phyloP scores from a whole-genome alignment of 768 basidiomycete species.

The Trametes cinnabarina region DNA sequence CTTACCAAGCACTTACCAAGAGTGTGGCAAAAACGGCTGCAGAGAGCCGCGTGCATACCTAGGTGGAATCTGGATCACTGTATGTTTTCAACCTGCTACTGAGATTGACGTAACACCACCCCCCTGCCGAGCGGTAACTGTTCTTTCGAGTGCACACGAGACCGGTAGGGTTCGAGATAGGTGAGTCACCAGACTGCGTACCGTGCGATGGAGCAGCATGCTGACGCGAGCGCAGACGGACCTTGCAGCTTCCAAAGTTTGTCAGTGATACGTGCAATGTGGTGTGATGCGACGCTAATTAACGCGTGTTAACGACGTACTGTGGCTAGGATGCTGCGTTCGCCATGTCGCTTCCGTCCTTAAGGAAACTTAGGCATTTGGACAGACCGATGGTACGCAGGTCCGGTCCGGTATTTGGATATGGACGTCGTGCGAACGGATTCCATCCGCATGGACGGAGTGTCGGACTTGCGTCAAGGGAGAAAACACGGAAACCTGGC shows the following conservation, averaged over 20 bases:
- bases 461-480: conserved; percentile 1
- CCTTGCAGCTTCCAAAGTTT: conserved; percentile 7
- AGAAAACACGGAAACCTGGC: neutral
- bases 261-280: conserved; percentile 1
- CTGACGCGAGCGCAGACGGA: neutral
- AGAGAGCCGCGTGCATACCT: conserved; percentile 3
- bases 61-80: neutral
- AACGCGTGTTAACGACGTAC: conserved; percentile 1
- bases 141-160: conserved; percentile 6
- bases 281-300: neutral
- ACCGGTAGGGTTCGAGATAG: neutral
- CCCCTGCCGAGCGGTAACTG: conserved; percentile 9
- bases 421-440: conserved; percentile 3
- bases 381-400: neutral
- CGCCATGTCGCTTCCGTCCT: conserved; percentile 6
- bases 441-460: neutral
- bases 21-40: neutral
- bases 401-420: conserved; percentile 7
- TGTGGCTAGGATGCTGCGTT: neutral
- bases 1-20: no score
- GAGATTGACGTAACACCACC: conserved; percentile 14
- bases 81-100: neutral
- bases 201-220: neutral
- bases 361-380: neutral
- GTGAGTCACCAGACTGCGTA: conserved; percentile 10